Conservation (phyloP, 805 yeast species). For the Kodamaea nitidulidarum region DNA sequence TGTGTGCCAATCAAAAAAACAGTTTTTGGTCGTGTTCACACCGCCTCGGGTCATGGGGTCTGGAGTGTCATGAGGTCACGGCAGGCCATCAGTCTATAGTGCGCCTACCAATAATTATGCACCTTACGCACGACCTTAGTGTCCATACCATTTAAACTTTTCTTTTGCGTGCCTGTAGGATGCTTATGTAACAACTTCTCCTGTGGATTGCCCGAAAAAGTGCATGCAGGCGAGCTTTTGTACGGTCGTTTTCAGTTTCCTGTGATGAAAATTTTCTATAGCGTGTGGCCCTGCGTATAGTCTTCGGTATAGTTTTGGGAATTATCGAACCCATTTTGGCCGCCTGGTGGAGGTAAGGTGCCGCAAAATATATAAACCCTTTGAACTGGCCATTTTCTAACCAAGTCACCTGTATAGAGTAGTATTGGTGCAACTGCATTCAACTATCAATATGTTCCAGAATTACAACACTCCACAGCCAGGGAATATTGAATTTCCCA, state of each 20-base stretch:
- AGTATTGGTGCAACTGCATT: background rate
- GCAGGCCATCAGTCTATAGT: too few species aligned
- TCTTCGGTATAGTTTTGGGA: background rate
- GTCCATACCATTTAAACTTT: background rate
- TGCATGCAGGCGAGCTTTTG: background rate
- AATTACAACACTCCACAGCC: background rate
- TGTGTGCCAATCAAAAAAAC: too few species aligned
- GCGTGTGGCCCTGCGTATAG: constrained; percentile 2
- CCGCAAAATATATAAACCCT: background rate
- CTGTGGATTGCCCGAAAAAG: background rate
- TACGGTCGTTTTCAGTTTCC: constrained; percentile 2
- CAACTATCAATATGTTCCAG: constrained; percentile 2
- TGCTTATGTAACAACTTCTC: background rate
- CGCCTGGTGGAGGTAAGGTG: background rate
- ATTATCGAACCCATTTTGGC: constrained; percentile 2
- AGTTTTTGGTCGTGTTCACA: too few species aligned
- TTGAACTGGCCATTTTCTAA: too few species aligned
- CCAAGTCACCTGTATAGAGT: background rate
- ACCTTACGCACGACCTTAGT: background rate
- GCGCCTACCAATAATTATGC: too few species aligned
- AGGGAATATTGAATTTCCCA: too few species aligned
- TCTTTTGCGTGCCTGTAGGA: background rate
- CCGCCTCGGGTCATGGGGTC: too few species aligned
- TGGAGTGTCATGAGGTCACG: too few species aligned
- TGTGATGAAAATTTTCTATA: constrained; percentile 3